Evolutionary conservation across 495 filamentous ascomycete genomes (phyloP).

Genomic region (Aspergillus baeticus): DNA sequence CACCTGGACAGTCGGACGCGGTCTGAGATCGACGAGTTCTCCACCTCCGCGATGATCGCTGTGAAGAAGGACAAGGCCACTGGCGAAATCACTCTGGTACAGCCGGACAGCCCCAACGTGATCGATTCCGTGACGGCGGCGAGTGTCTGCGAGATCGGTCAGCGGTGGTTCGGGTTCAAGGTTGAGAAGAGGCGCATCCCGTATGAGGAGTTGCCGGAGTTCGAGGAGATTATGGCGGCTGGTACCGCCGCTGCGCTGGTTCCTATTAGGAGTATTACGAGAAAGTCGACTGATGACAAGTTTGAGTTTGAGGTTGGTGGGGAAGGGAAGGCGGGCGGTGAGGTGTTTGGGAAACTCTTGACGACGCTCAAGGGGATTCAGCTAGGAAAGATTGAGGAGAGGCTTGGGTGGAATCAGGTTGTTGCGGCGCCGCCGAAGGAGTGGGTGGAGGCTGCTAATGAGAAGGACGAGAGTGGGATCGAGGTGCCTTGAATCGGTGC

Average conservation of each 20-base stretch:
- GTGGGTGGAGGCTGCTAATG: conserved; percentile 27
- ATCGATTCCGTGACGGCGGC: conserved; percentile 81
- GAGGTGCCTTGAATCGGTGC: conserved; percentile 26
- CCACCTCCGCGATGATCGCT: conserved; percentile 82
- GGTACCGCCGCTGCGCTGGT: conserved; percentile 92
- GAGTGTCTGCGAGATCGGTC: conserved; percentile 66
- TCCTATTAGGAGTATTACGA: conserved; percentile 84
- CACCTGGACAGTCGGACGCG: conserved; percentile 80
- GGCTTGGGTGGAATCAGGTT: conserved; percentile 65
- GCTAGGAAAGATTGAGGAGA: conserved; percentile 70
- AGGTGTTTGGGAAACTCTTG: conserved; percentile 66
- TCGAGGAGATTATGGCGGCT: conserved; percentile 85
- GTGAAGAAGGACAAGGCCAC: conserved; percentile 54
- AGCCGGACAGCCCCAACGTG: conserved; percentile 76
- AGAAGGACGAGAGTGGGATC: conserved; percentile 23
- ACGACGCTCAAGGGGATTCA: conserved; percentile 83
- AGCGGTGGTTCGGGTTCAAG: conserved; percentile 60
- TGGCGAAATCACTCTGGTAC: conserved; percentile 64
- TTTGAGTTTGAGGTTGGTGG: conserved; percentile 62
- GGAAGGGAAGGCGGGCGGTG: conserved; percentile 70
- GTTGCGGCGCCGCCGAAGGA: conserved; percentile 34
- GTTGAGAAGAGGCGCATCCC: conserved; percentile 66
- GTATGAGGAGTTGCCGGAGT: conserved; percentile 73
- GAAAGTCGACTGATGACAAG: conserved; percentile 62
- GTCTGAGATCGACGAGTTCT: conserved; percentile 85